These are phyloP conservation scores for Naganishia randhawae DNA, from an alignment of 768 basidiomycete genomes.

Conservation along the genomic window DNA sequence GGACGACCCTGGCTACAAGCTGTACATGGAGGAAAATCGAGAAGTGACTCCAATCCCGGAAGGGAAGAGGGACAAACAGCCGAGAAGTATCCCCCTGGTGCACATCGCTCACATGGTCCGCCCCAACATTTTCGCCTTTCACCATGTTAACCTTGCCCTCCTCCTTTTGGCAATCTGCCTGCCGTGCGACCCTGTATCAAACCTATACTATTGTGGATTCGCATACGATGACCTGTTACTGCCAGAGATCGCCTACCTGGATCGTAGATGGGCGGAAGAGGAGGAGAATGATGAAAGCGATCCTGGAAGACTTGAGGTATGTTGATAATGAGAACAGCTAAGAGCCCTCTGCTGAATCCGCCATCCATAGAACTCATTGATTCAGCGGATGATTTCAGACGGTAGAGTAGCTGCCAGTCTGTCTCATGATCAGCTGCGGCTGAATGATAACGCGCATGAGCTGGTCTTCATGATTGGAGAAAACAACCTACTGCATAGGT, in stretches of 20 bases:
- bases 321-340: no score
- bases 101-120: not conserved
- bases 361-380: not conserved
- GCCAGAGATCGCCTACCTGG: not conserved
- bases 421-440: not conserved
- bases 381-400: not conserved
- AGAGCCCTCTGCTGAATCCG: no score
- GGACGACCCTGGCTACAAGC: not conserved
- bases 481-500: not conserved
- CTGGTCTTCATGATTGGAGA: not conserved
- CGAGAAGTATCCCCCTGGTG: not conserved
- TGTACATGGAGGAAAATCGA: not conserved
- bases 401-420: not conserved
- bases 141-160: not conserved
- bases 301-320: not conserved
- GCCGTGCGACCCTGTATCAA: not conserved
- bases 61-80: not conserved
- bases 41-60: not conserved
- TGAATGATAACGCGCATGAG: not conserved
- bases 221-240: not conserved
- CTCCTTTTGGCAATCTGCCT: not conserved
- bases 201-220: not conserved
- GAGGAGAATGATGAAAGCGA: not conserved
- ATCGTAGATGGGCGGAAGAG: not conserved
- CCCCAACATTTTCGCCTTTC: not conserved